These are phyloP conservation scores for Lasiodiplodia citricola DNA, from an alignment of 2,329 filamentous ascomycete species.

Conservation along the genomic window DNA sequence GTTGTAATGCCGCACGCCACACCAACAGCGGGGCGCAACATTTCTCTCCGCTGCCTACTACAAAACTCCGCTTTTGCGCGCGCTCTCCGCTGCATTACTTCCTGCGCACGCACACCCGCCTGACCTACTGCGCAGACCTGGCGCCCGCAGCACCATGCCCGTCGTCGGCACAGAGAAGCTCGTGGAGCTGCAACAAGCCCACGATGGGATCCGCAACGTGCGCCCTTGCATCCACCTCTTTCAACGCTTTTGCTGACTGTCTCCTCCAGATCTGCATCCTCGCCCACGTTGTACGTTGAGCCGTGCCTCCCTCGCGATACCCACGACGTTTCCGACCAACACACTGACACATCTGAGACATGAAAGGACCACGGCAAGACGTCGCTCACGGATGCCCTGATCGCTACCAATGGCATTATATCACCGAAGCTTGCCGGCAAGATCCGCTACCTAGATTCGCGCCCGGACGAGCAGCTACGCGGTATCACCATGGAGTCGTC, in stretches of 20 bases:
- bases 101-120: background rate
- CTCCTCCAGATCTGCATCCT: conserved; percentile 82
- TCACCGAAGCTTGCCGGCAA: conserved; percentile 97
- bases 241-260: background rate
- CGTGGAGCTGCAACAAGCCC: conserved; percentile 83
- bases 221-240: conserved; percentile 38
- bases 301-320: conserved; percentile 1
- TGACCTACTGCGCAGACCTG: background rate
- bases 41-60: background rate
- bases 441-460: conserved; percentile 95
- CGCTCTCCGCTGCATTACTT: background rate
- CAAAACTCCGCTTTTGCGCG: background rate
- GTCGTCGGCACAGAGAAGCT: conserved; percentile 90
- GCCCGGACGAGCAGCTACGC: conserved; percentile 92
- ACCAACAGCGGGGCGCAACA: conserved; percentile 9
- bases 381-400: conserved; percentile 91
- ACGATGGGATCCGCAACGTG: conserved; percentile 92
- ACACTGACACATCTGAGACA: conserved; percentile 29
- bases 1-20: background rate
- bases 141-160: conserved; percentile 71
- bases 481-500: conserved; percentile 99
- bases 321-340: conserved; percentile 17
- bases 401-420: conserved; percentile 99
- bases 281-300: conserved; percentile 74
- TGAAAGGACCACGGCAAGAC: conserved; percentile 92